phyloP scores from a whole-genome alignment of 495 filamentous ascomycete genomes.

The Paragyromitra xinjiangensis region DNA sequence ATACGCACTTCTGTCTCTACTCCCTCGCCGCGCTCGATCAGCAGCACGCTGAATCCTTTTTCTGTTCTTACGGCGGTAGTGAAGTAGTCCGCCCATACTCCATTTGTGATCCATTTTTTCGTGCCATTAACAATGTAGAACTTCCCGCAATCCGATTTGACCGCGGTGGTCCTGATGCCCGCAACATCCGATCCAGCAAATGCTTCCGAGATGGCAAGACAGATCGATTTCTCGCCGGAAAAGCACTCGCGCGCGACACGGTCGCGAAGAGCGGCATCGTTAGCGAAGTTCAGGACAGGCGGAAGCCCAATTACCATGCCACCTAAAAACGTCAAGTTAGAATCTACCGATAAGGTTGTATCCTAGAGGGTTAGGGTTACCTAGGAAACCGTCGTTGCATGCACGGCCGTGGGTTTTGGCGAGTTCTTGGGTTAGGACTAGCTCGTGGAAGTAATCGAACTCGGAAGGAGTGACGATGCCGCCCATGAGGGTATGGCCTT shows the following conservation, averaged over 20 bases:
- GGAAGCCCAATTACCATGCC: slow-evolving; percentile 87
- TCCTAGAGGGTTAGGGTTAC: neutral
- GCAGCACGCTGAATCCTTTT: slow-evolving; percentile 80
- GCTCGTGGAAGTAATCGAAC: slow-evolving; percentile 87
- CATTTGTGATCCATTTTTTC: slow-evolving; percentile 96
- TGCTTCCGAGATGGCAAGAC: slow-evolving; percentile 85
- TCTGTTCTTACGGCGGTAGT: slow-evolving; percentile 81
- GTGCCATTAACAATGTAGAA: slow-evolving; percentile 88
- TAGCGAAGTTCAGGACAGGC: slow-evolving; percentile 80
- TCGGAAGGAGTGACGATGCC: slow-evolving; percentile 76
- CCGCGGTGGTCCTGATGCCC: slow-evolving; percentile 80
- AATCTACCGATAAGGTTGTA: slow-evolving; percentile 64
- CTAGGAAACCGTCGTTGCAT: slow-evolving; percentile 65
- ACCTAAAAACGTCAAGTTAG: slow-evolving; percentile 58
- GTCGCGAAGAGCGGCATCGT: slow-evolving; percentile 71
- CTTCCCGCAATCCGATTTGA: slow-evolving; percentile 82
- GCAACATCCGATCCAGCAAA: slow-evolving; percentile 91
- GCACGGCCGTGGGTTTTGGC: slow-evolving; percentile 74
- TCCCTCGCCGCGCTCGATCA: slow-evolving; percentile 75
- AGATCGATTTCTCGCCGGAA: slow-evolving; percentile 85
- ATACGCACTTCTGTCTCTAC: slow-evolving; percentile 58
- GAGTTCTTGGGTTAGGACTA: slow-evolving; percentile 78
- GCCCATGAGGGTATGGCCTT: slow-evolving; percentile 72
- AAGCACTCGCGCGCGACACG: slow-evolving; percentile 75
- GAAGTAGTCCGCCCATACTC: slow-evolving; percentile 83